phyloP scores from a whole-genome alignment of 2,329 filamentous ascomycete genomes.

The Sarocladium kiliense region DNA sequence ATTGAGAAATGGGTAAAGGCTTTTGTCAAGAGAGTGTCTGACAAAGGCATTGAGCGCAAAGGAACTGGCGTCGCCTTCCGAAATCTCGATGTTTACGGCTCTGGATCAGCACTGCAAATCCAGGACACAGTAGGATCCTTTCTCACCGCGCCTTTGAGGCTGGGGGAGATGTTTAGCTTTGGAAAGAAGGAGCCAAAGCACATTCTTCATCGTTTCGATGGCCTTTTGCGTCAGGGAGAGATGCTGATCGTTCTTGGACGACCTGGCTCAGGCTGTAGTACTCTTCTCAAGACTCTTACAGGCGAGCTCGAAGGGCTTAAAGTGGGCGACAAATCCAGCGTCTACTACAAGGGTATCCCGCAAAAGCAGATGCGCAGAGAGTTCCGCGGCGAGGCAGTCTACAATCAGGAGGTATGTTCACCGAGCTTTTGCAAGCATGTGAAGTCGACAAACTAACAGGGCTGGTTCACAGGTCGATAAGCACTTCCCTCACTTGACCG shows the following conservation, averaged over 20 bases:
- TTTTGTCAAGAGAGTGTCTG: constrained; percentile 39
- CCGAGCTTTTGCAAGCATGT: neutral
- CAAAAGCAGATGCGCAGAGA: constrained; percentile 49
- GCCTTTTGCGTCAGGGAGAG: constrained; percentile 58
- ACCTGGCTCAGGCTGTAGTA: constrained; percentile 60
- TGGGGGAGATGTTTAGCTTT: constrained; percentile 49
- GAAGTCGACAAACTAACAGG: neutral
- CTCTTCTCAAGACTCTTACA: constrained; percentile 56
- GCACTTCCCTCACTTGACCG: constrained; percentile 73
- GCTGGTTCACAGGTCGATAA: constrained; percentile 49
- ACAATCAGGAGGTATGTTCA: constrained; percentile 61
- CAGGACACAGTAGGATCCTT: constrained; percentile 62
- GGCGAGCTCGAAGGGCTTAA: constrained; percentile 55
- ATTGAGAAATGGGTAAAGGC: constrained; percentile 34
- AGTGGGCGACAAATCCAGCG: constrained; percentile 40
- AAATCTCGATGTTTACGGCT: constrained; percentile 61
- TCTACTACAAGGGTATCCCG: constrained; percentile 61
- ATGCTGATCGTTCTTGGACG: constrained; percentile 65
- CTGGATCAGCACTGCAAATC: constrained; percentile 60
- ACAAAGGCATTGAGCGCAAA: constrained; percentile 48
- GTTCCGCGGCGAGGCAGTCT: constrained; percentile 63
- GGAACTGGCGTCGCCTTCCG: constrained; percentile 59
- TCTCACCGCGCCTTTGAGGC: constrained; percentile 51
- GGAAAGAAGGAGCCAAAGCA: constrained; percentile 43
- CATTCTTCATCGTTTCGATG: constrained; percentile 61